Conservation (phyloP, 495 filamentous ascomycete species). For the Cercophora sp. region DNA sequence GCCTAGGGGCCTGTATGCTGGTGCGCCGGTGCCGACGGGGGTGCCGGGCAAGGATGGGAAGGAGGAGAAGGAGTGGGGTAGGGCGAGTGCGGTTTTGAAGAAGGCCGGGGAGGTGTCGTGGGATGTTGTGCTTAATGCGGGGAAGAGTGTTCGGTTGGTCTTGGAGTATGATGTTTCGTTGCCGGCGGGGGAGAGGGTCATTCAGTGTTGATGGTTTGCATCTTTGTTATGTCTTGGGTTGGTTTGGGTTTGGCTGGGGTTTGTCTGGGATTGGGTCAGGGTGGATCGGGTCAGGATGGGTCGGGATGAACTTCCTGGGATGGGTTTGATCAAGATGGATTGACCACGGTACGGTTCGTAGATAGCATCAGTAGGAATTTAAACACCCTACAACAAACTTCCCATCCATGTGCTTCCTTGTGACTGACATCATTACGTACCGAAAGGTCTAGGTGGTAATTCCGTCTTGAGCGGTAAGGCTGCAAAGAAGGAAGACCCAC, state of each 20-base stretch:
- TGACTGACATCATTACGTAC: too few species aligned
- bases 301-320: too few species aligned
- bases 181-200: constrained; percentile 48
- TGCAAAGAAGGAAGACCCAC: too few species aligned
- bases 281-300: too few species aligned
- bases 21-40: constrained; percentile 38
- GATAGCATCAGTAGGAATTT: too few species aligned
- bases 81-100: constrained; percentile 44
- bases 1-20: constrained; percentile 50
- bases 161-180: constrained; percentile 62
- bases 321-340: too few species aligned
- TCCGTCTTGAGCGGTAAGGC: too few species aligned
- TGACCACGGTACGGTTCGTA: too few species aligned
- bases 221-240: constrained; percentile 9
- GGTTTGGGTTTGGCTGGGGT: background rate
- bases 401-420: too few species aligned
- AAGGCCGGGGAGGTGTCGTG: constrained; percentile 61
- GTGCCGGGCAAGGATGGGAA: constrained; percentile 22
- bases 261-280: too few species aligned
- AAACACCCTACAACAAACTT: too few species aligned
- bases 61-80: constrained; percentile 43
- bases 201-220: constrained; percentile 19
- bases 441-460: too few species aligned
- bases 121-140: constrained; percentile 55
- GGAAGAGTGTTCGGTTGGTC: constrained; percentile 51